A percentile compares a stretch with the other conserved stretches of the same genome.
These are phyloP conservation scores for Phytophthora rubi DNA, from an alignment of 352 stramenopile species.

Conservation along the genomic window DNA sequence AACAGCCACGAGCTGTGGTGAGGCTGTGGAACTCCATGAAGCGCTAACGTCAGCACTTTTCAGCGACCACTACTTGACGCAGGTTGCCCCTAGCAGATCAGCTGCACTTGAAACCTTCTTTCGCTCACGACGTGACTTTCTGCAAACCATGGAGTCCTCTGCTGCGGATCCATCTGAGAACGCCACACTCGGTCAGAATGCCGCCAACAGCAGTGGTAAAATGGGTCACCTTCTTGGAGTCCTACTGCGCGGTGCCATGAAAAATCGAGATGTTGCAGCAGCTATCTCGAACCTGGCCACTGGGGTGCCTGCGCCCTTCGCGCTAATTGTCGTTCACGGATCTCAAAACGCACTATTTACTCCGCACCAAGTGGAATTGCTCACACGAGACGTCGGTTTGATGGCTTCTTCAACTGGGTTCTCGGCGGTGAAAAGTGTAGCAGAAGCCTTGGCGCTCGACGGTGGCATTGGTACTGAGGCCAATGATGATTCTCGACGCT, in stretches of 20 bases:
- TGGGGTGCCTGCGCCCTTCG: conserved; percentile 39
- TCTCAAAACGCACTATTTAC: conserved; percentile 56
- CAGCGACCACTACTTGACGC: conserved; percentile 69
- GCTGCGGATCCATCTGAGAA: not conserved
- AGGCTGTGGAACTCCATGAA: conserved; percentile 57
- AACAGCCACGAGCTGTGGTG: not conserved
- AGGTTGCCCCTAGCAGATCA: conserved; percentile 52
- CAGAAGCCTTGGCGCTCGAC: conserved; percentile 21
- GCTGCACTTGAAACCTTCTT: conserved; percentile 63
- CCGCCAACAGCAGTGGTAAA: conserved; percentile 2
- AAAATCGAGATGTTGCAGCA: conserved; percentile 41
- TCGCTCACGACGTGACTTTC: conserved; percentile 48
- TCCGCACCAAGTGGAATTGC: conserved; percentile 41
- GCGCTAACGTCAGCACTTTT: conserved; percentile 51
- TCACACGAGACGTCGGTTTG: conserved; percentile 8
- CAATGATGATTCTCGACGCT: conserved; percentile 13
- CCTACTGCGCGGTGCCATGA: conserved; percentile 53
- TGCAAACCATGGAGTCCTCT: conserved; percentile 29
- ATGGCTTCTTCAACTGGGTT: conserved; percentile 9
- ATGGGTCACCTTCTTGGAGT: conserved; percentile 41
- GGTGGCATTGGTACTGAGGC: not conserved
- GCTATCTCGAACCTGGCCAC: conserved; percentile 41
- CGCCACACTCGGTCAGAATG: conserved; percentile 1
- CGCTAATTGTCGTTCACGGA: conserved; percentile 67
- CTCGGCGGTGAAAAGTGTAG: conserved; percentile 11